phyloP scores from a whole-genome alignment of 2,329 filamentous ascomycete genomes.

The Didymella exigua region DNA sequence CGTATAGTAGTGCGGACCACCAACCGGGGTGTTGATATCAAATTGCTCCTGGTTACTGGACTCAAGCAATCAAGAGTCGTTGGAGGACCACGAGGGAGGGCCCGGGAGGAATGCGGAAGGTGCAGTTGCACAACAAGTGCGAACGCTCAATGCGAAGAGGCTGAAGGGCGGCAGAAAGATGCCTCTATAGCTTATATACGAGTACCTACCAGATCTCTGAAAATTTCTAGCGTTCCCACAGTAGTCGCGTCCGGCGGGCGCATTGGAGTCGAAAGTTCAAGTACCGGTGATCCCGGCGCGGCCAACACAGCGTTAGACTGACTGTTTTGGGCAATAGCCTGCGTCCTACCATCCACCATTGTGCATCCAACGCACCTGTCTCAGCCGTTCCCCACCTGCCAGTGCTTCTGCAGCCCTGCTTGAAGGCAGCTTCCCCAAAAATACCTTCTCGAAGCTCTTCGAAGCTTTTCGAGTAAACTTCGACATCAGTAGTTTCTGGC shows the following conservation, averaged over 20 bases:
- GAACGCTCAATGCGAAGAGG: constrained; percentile 12
- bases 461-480: background rate
- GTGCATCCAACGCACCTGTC: constrained; percentile 4
- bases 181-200: constrained; percentile 26
- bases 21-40: constrained; percentile 5
- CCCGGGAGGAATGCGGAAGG: constrained; percentile 4
- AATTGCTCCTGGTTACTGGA: constrained; percentile 1
- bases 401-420: constrained; percentile 10
- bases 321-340: constrained; percentile 7
- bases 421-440: constrained; percentile 19
- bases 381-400: constrained; percentile 7
- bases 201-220: constrained; percentile 16
- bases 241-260: constrained; percentile 27
- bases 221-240: constrained; percentile 30
- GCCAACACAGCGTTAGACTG: constrained; percentile 5
- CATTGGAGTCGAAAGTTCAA: constrained; percentile 16
- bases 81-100: constrained; percentile 2
- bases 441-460: background rate
- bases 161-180: constrained; percentile 1
- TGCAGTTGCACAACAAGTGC: constrained; percentile 11
- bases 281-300: constrained; percentile 7
- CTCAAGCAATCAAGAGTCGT: background rate
- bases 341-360: constrained; percentile 6
- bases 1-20: background rate
- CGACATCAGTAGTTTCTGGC: constrained; percentile 8